Evolutionary conservation across 2,329 filamentous ascomycete species (phyloP).

Genomic region (Pseudovirgaria hyperparasitica): DNA sequence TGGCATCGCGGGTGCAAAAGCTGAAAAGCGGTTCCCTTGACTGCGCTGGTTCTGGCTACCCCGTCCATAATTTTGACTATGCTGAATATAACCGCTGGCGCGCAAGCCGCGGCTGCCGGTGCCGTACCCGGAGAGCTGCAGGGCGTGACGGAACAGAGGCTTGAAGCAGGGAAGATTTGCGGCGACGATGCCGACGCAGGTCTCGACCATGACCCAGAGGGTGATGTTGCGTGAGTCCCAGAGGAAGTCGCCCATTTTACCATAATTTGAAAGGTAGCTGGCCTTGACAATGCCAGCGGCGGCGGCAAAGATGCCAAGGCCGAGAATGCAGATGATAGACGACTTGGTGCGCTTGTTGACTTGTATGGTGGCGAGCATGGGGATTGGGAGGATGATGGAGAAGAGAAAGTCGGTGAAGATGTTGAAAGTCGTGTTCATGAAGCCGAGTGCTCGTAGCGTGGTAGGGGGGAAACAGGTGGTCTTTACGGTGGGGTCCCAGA

Average conservation of each 20-base stretch:
- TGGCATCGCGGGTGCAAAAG: no score
- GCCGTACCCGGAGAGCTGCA: constrained; percentile 20
- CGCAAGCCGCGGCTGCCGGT: constrained; percentile 11
- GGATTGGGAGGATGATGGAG: constrained; percentile 25
- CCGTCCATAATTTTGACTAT: constrained; percentile 9
- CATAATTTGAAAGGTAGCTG: constrained; percentile 20
- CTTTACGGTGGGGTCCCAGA: constrained; percentile 31
- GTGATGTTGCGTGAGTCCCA: constrained; percentile 34
- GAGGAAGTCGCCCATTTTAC: constrained; percentile 24
- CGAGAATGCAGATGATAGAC: constrained; percentile 29
- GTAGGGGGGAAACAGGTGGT: constrained; percentile 29
- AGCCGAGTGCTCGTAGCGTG: constrained; percentile 31
- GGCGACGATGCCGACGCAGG: constrained; percentile 31
- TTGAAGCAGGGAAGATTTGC: constrained; percentile 31
- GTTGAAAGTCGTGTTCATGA: constrained; percentile 31
- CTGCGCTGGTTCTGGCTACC: constrained; percentile 6
- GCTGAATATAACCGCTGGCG: constrained; percentile 5
- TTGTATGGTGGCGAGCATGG: constrained; percentile 28
- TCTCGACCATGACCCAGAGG: constrained; percentile 34
- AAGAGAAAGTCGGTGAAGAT: constrained; percentile 31
- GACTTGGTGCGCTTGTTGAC: constrained; percentile 29
- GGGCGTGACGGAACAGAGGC: constrained; percentile 25
- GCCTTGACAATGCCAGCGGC: constrained; percentile 29
- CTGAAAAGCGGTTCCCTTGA: constrained; percentile 2
- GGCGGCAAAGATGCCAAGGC: constrained; percentile 33